Evolutionary conservation across 108 stramenopile genomes (phyloP).

Genomic region (Pseudonitzschia delicatissima): DNA sequence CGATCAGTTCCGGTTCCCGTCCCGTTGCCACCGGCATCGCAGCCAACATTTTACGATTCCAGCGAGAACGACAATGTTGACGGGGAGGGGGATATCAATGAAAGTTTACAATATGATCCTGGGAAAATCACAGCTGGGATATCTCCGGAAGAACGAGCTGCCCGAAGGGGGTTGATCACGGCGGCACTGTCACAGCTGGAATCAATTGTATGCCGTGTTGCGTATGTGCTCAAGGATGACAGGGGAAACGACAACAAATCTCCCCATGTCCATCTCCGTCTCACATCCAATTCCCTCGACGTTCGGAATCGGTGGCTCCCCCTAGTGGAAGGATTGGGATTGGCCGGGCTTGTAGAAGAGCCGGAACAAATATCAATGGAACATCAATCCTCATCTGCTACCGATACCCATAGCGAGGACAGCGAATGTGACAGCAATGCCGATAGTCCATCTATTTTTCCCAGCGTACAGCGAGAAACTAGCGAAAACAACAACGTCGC

Average conservation of each 20-base stretch:
- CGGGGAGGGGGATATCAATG: not conserved
- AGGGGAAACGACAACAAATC: not conserved
- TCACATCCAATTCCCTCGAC: constrained; percentile 62
- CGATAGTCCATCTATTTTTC: too few species aligned
- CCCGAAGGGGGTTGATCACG: constrained; percentile 50
- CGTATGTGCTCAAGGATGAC: constrained; percentile 5
- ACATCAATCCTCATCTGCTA: too few species aligned
- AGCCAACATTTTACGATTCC: not conserved
- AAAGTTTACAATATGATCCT: not conserved
- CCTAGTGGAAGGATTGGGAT: constrained; percentile 48
- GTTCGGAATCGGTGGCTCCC: constrained; percentile 52
- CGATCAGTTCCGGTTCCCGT: not conserved
- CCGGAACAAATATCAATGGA: not conserved
- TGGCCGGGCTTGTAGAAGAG: constrained; percentile 33
- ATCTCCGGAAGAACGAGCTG: constrained; percentile 40
- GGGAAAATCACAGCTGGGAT: not conserved
- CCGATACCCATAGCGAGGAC: too few species aligned
- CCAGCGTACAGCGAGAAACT: too few species aligned
- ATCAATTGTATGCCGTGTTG: constrained; percentile 60
- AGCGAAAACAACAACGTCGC: too few species aligned
- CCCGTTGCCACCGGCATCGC: not conserved
- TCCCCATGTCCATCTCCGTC: constrained; percentile 15
- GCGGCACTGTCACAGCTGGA: constrained; percentile 58
- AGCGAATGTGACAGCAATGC: too few species aligned
- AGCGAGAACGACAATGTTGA: not conserved